Evolutionary conservation across 768 basidiomycete genomes (phyloP).

Genomic region (Dendrothele bispora): DNA sequence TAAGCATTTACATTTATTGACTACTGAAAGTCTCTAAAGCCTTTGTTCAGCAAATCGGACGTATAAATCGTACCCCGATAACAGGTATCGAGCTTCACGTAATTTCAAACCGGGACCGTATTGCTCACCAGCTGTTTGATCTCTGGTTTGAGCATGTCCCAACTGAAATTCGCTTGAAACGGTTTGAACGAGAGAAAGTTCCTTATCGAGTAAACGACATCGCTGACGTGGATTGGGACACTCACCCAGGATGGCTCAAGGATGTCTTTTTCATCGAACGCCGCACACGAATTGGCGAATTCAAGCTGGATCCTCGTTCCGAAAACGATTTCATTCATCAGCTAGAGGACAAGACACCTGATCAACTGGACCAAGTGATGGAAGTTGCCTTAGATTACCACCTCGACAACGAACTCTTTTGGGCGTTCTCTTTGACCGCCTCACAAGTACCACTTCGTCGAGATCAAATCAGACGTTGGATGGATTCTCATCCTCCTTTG

Average conservation of each 20-base stretch:
- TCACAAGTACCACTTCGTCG: constrained; percentile 26
- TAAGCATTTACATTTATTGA: constrained; percentile 15
- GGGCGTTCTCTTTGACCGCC: constrained; percentile 45
- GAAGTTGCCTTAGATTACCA: constrained; percentile 47
- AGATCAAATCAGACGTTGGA: constrained; percentile 34
- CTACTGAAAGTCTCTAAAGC: neutral
- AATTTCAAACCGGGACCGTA: constrained; percentile 64
- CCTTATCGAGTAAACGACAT: constrained; percentile 44
- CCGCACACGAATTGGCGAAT: too few species aligned
- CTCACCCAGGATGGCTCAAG: constrained; percentile 29
- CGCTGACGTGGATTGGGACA: constrained; percentile 39
- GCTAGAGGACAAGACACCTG: constrained; percentile 22
- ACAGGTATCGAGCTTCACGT: constrained; percentile 63
- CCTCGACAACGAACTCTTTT: constrained; percentile 54
- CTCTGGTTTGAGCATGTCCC: constrained; percentile 62
- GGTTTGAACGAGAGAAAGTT: constrained; percentile 42
- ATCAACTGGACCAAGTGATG: constrained; percentile 36
- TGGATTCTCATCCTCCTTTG: constrained; percentile 53
- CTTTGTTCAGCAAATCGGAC: constrained; percentile 54
- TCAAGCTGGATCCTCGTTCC: neutral
- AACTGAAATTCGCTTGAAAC: constrained; percentile 45
- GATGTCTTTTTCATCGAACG: too few species aligned
- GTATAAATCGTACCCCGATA: constrained; percentile 51
- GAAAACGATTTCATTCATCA: constrained; percentile 3
- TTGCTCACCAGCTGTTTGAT: constrained; percentile 68